Percentiles rank a stretch among this genome's conserved stretches.
phyloP scores from a whole-genome alignment of 176 grass and related monocot genomes.

The Zoysia japonica region DNA sequence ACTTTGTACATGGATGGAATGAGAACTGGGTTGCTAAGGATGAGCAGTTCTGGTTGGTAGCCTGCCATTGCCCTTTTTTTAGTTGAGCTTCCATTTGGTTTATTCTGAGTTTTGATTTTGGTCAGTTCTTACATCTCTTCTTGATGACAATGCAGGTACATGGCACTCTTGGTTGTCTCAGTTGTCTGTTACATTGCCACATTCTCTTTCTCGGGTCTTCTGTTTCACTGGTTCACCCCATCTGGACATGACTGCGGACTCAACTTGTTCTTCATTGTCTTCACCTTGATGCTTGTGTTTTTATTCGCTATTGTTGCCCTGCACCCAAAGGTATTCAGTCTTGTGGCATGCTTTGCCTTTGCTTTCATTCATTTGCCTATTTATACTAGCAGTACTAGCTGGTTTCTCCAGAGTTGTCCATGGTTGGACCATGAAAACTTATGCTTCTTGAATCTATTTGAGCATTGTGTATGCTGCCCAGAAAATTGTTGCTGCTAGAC shows the following conservation, averaged over 20 bases:
- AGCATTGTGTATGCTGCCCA: neutral
- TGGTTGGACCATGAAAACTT: neutral
- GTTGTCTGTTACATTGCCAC: conserved; percentile 83
- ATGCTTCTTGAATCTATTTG: neutral
- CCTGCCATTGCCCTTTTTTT: neutral
- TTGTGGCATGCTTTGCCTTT: neutral
- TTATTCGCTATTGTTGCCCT: conserved; percentile 78
- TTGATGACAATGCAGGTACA: conserved; percentile 64
- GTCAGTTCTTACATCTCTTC: conserved; percentile 24
- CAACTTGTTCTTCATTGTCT: conserved; percentile 89
- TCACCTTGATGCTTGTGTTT: conserved; percentile 87
- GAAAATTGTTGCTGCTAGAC: neutral
- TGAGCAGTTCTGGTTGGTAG: conserved; percentile 85
- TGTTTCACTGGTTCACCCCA: conserved; percentile 98
- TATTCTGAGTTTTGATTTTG: neutral
- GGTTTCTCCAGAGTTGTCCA: neutral
- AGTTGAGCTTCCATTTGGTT: neutral
- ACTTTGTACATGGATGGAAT: conserved; percentile 98
- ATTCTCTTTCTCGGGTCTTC: conserved; percentile 79
- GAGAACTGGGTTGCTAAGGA: conserved; percentile 96
- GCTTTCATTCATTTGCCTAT: neutral
- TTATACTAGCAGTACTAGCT: neutral
- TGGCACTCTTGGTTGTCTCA: conserved; percentile 85
- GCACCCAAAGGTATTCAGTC: conserved; percentile 79
- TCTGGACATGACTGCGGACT: conserved; percentile 94